Base-by-base conservation (phyloP, 805 yeast species). In the Komagataella kurtzmanii region DNA sequence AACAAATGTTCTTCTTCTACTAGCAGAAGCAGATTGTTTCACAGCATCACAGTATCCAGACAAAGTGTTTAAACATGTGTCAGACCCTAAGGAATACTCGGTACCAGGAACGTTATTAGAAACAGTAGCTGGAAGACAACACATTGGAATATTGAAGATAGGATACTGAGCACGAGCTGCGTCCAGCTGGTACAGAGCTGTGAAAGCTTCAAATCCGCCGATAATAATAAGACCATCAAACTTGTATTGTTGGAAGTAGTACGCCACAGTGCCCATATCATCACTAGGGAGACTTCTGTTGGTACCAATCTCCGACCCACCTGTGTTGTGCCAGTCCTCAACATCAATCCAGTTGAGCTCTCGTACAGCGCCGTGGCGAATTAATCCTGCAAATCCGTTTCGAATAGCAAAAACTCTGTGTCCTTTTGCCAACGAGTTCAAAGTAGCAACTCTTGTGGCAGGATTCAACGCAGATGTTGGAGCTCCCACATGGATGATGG, bases 221-320 rank as follows among this genome's bases (percentile, higher is more conserved):
- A 85, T 81, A 19, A 85, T 68, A 49, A 85, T 69, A 61, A 85
- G 71, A 24, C 93, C 95, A 58, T 85, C 81, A 58, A 85, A 74
- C 49, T 75, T 66, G 65, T 77, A 78, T 59, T 83, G 81, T 63
- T 82, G 84, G 59, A 85, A 79, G 59, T 83, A 76, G 65, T 76
- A 85, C 1, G 91, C 90, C 52, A 85, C 75, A 64, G 76, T 69
- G 47, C 91, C 93, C 53, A 79, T 70, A 66, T 85, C 83, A 21
- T 77, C 72, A 54, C 72, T 69, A 7, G 91, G 90, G 10, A 84
- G 75, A 23, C 76, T 66, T 65, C 93, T 73, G 69, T 85, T 85
- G 46, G 95, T 85, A 60, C 95, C 95, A 49, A 85, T 73, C 66
- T 84, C 91, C 7, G 88, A 81, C 52, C 95, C 95, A 64, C 95